Base-by-base conservation (phyloP, 345 rosid species). In the Ceriops zippeliana region DNA sequence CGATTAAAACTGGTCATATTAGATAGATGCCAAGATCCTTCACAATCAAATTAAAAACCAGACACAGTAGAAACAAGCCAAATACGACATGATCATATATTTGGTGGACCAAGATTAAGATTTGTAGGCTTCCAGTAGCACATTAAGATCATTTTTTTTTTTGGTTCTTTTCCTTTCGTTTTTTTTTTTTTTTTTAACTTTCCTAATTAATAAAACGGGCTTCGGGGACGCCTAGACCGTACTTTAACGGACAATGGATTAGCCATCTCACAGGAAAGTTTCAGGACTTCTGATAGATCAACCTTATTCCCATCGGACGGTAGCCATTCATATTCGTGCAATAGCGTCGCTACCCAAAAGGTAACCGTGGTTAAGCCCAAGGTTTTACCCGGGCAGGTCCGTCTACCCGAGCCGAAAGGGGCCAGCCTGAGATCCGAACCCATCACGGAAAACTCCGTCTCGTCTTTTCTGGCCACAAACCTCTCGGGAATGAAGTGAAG, bases 401-500 rank as follows among this genome's bases (percentile, higher is more conserved):
- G 71, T 60, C 96, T 83, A 30, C 98, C 97, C 34, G 98, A 90
- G 37, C 98, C 98, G 58, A 92, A 92, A 9, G 98, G 98, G 1
- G 98, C 98, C 27, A 90, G 78, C 67, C 86, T 82, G 8, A 89
- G 84, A 74, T 92, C 97, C 59, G 98, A 90, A 6, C 98, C 98
- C 1, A 89, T 76, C 21, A 92, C 86, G 9, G 89, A 85, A 71
- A 90, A 87, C 67, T 84, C 96, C 67, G 63, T 63, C 30, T 76
- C 87, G 0, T 72, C 84, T 4, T 75, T 77, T 46, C 66, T 62
- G 3, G 78, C 62, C 42, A 86, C 53, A 66, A 92, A 92, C 61
- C 98, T 72, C 17, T 86, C 92, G 11, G 96, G 95, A 70, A 68
- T 80, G 72, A 87, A 90, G 76, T 70, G 75, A 52, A 83, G 80